These are phyloP conservation scores for Mycena amicta DNA, from an alignment of 768 basidiomycete species.

Conservation along the genomic window DNA sequence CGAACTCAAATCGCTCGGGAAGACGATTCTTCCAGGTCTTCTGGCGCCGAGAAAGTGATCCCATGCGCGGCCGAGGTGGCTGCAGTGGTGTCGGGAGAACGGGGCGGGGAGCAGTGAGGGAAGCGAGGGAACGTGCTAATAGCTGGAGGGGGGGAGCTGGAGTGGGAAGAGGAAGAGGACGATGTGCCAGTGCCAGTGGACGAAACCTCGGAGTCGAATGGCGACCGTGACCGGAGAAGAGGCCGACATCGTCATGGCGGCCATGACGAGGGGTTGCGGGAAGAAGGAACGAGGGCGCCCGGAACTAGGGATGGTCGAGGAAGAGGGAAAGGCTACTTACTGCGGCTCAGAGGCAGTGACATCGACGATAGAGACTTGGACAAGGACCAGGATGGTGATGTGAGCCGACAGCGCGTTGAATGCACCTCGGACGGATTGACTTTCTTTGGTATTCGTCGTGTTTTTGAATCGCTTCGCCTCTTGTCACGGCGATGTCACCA, in stretches of 20 bases:
- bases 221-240: not conserved
- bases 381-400: not conserved
- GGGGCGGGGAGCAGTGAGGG: not conserved
- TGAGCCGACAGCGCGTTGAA: no score
- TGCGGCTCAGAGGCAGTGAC: no score
- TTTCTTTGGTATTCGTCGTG: no score
- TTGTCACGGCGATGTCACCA: no score
- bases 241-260: no score
- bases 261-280: no score
- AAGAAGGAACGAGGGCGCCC: no score
- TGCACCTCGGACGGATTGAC: slow-evolving; percentile 2
- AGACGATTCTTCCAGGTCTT: slow-evolving; percentile 63
- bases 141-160: not conserved
- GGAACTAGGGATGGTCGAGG: no score
- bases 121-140: not conserved
- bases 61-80: slow-evolving; percentile 1
- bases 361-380: slow-evolving; percentile 8
- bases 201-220: slow-evolving; percentile 3
- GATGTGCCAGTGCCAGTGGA: no score
- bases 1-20: slow-evolving; percentile 35
- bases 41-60: not conserved
- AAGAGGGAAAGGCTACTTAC: no score
- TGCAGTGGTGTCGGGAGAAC: not conserved
- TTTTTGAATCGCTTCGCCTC: no score
- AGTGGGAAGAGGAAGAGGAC: not conserved